A percentile compares a stretch with the other conserved stretches of the same genome.
phyloP scores from a whole-genome alignment of 257 asterid species.

The Marsdenia floribunda region DNA sequence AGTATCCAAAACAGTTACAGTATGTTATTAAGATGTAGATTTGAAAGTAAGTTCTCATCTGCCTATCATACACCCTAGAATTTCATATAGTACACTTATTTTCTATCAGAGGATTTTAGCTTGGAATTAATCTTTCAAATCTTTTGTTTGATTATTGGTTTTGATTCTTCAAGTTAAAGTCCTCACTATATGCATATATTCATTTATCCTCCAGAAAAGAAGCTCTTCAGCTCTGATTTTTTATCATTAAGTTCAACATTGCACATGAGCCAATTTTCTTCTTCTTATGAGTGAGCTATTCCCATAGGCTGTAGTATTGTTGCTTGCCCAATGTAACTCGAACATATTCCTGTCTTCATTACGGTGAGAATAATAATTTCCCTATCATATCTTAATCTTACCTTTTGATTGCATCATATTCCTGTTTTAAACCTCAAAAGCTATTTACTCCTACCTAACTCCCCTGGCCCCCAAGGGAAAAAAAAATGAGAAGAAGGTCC shows the following conservation, averaged over 20 bases:
- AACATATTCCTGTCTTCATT: neutral
- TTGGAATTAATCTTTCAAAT: neutral
- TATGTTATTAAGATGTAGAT: slow-evolving; percentile 70
- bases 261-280: neutral
- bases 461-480: too few relatives aligned
- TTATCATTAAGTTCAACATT: neutral
- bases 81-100: neutral
- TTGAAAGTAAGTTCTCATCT: slow-evolving; percentile 54
- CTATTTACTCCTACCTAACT: too few relatives aligned
- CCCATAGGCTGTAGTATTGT: neutral
- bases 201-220: neutral
- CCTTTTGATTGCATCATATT: neutral
- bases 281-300: neutral
- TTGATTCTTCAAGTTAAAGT: neutral
- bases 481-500: too few relatives aligned
- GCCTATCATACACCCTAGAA: neutral
- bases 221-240: neutral
- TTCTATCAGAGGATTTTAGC: neutral
- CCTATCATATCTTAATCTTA: neutral
- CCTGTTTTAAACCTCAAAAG: too few relatives aligned
- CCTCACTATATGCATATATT: neutral
- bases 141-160: neutral
- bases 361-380: neutral
- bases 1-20: slow-evolving; percentile 90
- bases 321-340: neutral